Conservation (phyloP, 1,284 basidiomycete species). For the Afroboletus lepidellus region DNA sequence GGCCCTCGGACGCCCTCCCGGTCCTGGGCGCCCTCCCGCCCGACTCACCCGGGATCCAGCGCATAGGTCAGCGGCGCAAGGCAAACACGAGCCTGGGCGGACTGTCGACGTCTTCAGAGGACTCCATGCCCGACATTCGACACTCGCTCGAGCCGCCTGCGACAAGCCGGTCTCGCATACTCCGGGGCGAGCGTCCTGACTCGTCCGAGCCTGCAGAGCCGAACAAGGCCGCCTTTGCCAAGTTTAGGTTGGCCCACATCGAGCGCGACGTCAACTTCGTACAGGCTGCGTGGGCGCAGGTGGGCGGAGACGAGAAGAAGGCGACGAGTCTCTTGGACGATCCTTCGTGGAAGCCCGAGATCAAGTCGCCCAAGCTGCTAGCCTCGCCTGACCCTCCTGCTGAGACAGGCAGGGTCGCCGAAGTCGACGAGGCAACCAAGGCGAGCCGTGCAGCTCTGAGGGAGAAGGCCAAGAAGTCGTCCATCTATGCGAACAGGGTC, state of each 20-base stretch:
- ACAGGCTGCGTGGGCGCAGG: conserved; percentile 62
- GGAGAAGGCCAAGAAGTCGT: conserved; percentile 73
- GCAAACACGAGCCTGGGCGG: conserved; percentile 37
- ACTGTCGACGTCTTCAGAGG: conserved; percentile 59
- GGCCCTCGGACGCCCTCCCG: conserved; percentile 36
- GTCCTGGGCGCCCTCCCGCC: conserved; percentile 30
- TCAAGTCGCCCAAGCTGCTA: conserved; percentile 18
- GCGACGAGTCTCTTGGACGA: conserved; percentile 61
- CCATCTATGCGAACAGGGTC: conserved; percentile 69
- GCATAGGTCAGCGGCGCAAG: conserved; percentile 50
- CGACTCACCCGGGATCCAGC: conserved; percentile 56
- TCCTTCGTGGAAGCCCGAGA: conserved; percentile 48
- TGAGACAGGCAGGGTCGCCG: conserved; percentile 61
- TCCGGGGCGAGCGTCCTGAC: conserved; percentile 44
- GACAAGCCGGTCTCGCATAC: conserved; percentile 46
- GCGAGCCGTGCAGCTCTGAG: conserved; percentile 59
- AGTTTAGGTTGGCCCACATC: conserved; percentile 62
- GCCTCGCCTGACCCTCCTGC: conserved; percentile 30
- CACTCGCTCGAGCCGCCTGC: conserved; percentile 42
- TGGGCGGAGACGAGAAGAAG: conserved; percentile 54
- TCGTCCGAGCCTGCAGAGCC: conserved; percentile 29
- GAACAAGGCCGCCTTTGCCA: conserved; percentile 47
- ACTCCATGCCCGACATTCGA: conserved; percentile 52
- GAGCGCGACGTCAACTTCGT: conserved; percentile 44
- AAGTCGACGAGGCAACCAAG: conserved; percentile 65